Conservation (phyloP, 106 monocot species). For the Dendrobium huoshanense region DNA sequence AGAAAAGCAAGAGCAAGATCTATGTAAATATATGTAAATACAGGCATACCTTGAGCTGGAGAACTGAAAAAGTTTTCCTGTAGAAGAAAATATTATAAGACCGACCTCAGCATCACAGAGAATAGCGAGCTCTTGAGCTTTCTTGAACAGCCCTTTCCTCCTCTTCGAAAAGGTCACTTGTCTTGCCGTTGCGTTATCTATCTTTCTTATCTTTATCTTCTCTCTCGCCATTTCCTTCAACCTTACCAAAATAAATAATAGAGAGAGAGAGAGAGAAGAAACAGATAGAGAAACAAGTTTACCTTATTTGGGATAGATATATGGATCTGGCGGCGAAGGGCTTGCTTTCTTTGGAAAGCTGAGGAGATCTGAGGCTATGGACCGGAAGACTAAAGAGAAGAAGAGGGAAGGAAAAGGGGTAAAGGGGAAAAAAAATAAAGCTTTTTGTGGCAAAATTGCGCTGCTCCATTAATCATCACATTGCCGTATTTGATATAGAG, state of each 20-base stretch:
- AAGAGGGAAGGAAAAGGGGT: not conserved
- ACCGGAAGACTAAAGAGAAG: not conserved
- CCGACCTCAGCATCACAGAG: constrained; percentile 69
- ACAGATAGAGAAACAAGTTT: not conserved
- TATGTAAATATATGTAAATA: too few relatives aligned
- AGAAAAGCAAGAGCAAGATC: too few relatives aligned
- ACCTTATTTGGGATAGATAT: not conserved
- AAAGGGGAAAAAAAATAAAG: not conserved
- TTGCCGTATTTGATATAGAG: not conserved
- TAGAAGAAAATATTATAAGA: constrained; percentile 60
- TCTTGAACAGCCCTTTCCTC: constrained; percentile 57
- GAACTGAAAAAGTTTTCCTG: constrained; percentile 40
- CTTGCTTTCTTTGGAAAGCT: not conserved
- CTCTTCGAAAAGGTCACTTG: constrained; percentile 72
- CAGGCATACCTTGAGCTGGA: constrained; percentile 34
- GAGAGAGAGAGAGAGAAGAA: not conserved
- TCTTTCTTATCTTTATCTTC: constrained; percentile 35
- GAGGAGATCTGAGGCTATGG: not conserved
- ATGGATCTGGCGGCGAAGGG: not conserved
- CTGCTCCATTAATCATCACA: constrained; percentile 1
- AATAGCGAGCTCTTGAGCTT: constrained; percentile 58
- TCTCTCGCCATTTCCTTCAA: constrained; percentile 23
- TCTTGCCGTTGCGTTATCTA: constrained; percentile 37
- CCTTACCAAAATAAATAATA: not conserved
- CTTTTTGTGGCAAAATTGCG: not conserved